Conservation (phyloP, 805 yeast genomes). For the Nakazawaea ishiwadae region DNA sequence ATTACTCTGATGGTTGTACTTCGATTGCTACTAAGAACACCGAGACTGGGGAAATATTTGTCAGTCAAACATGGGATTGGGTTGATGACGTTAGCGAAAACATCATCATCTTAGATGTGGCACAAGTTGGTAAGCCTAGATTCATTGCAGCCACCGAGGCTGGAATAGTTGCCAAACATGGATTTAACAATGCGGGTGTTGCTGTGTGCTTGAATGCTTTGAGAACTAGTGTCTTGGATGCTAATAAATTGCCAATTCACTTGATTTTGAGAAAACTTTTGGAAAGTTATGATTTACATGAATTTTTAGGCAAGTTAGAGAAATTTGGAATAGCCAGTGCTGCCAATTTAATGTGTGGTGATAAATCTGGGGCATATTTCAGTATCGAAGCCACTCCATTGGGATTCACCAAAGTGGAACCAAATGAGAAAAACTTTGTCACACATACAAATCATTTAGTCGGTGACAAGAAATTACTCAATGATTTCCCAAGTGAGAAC, state of each 20-base stretch:
- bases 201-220: constrained; percentile 29
- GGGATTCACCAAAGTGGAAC: constrained; percentile 15
- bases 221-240: constrained; percentile 22
- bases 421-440: constrained; percentile 14
- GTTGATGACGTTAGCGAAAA: constrained; percentile 21
- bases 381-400: constrained; percentile 20
- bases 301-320: constrained; percentile 14
- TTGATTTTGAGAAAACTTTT: constrained; percentile 29
- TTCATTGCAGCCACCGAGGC: constrained; percentile 28
- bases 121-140: constrained; percentile 20
- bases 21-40: constrained; percentile 23
- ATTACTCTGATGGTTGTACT: constrained; percentile 35
- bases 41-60: constrained; percentile 19
- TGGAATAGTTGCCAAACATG: constrained; percentile 31
- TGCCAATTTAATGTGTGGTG: constrained; percentile 20
- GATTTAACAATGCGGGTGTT: constrained; percentile 27
- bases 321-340: constrained; percentile 20
- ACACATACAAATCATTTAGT: constrained; percentile 22
- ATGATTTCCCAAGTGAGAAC: constrained; percentile 15
- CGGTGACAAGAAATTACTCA: constrained; percentile 6
- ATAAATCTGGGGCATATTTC: constrained; percentile 15
- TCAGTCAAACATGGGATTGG: constrained; percentile 42
- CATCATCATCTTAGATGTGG: constrained; percentile 23
- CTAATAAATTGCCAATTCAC: constrained; percentile 30
- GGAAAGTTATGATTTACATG: constrained; percentile 20